A percentile compares a stretch with the other conserved stretches of the same genome.
phyloP scores from a whole-genome alignment of 164 flowering plant genomes.

The Magnolia kwangsiensis region DNA sequence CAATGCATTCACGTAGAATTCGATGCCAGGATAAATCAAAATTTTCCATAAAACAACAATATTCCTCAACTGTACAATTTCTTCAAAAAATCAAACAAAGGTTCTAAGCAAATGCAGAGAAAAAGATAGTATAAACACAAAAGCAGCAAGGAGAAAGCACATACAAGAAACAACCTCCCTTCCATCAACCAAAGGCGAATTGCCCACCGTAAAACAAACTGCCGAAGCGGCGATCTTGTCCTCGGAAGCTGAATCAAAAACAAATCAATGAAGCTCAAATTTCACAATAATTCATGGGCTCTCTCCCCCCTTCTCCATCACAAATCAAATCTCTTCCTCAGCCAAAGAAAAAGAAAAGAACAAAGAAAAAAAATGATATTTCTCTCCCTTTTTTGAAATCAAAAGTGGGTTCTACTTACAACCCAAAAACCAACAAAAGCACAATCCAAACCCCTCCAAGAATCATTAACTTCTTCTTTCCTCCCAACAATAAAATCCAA shows the following conservation, averaged over 20 bases:
- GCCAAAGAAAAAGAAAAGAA: not conserved
- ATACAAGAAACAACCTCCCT: slow-evolving; percentile 2
- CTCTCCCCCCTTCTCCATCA: not conserved
- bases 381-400: not conserved
- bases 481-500: slow-evolving; percentile 7
- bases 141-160: not conserved
- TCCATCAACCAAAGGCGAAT: not conserved
- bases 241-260: slow-evolving; percentile 7
- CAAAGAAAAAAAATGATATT: not conserved
- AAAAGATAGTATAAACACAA: not conserved
- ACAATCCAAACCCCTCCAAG: not conserved
- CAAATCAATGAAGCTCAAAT: slow-evolving; percentile 1
- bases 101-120: not conserved
- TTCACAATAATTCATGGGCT: not conserved
- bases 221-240: not conserved
- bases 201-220: not conserved
- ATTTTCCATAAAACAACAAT: not conserved
- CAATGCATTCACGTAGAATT: not conserved
- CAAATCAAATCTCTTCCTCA: slow-evolving; percentile 1
- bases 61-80: not conserved
- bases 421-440: not conserved
- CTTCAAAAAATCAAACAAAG: not conserved
- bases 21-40: not conserved
- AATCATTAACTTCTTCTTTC: slow-evolving; percentile 1
- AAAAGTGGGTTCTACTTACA: not conserved